phyloP scores from a whole-genome alignment of 257 asterid species.

The Solanum tarapatanum region DNA sequence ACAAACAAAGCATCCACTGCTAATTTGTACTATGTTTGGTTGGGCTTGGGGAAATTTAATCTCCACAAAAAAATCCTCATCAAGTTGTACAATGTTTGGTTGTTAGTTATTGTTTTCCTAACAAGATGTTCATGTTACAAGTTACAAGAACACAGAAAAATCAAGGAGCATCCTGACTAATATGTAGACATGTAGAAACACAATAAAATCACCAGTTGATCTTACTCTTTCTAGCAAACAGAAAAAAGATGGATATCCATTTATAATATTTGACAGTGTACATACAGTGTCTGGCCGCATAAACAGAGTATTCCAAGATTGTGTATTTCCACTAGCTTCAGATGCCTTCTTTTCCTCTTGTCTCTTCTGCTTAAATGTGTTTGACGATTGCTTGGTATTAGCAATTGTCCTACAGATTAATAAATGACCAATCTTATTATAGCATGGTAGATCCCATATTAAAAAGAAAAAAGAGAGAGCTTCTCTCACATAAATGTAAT shows the following conservation, averaged over 20 bases:
- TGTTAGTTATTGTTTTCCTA: background rate
- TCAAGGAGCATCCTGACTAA: background rate
- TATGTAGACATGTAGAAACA: background rate
- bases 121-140: background rate
- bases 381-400: constrained; percentile 30
- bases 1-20: background rate
- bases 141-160: background rate
- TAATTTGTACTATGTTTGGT: background rate
- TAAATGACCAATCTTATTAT: background rate
- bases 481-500: background rate
- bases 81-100: background rate
- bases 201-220: background rate
- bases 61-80: background rate
- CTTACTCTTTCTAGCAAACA: background rate
- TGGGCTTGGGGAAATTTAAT: background rate
- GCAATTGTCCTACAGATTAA: constrained; percentile 27
- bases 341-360: constrained; percentile 65
- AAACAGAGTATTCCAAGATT: constrained; percentile 78
- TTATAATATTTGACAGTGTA: background rate
- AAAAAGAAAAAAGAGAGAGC: background rate
- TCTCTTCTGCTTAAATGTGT: constrained; percentile 61
- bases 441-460: background rate
- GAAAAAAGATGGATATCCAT: background rate
- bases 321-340: constrained; percentile 83
- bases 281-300: constrained; percentile 94